Evolutionary conservation across 2,329 filamentous ascomycete species (phyloP).

Genomic region (Atkinsonella texensis): DNA sequence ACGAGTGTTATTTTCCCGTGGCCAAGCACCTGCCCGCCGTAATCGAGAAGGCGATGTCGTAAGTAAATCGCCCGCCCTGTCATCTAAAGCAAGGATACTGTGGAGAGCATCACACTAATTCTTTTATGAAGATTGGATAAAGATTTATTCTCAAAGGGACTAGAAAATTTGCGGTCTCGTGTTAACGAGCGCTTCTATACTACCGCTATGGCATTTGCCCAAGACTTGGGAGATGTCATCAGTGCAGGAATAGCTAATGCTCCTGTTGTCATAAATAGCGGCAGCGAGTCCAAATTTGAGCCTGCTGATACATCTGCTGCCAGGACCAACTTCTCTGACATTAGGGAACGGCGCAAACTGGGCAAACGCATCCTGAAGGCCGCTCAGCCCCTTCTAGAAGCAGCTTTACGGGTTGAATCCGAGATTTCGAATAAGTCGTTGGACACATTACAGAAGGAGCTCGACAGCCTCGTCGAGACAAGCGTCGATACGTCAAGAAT

Average conservation of each 20-base stretch:
- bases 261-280: background rate
- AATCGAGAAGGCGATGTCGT: slow-evolving; percentile 70
- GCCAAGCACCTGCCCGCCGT: slow-evolving; percentile 64
- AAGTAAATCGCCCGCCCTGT: slow-evolving; percentile 29
- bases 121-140: slow-evolving; percentile 46
- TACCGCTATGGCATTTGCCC: slow-evolving; percentile 43
- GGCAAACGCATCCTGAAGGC: slow-evolving; percentile 81
- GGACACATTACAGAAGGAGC: slow-evolving; percentile 57
- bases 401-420: slow-evolving; percentile 68
- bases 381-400: slow-evolving; percentile 65
- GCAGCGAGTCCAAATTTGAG: slow-evolving; percentile 17
- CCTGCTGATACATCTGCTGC: slow-evolving; percentile 34
- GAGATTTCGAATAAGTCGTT: slow-evolving; percentile 61
- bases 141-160: slow-evolving; percentile 41
- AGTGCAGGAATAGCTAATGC: slow-evolving; percentile 34
- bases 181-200: slow-evolving; percentile 47
- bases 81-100: background rate
- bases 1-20: slow-evolving; percentile 86
- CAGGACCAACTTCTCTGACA: slow-evolving; percentile 48
- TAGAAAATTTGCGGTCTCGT: slow-evolving; percentile 36
- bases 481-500: slow-evolving; percentile 45
- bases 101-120: slow-evolving; percentile 18
- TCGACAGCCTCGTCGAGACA: slow-evolving; percentile 61
- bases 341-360: slow-evolving; percentile 71
- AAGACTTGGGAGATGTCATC: slow-evolving; percentile 44